phyloP scores from a whole-genome alignment of 2,329 filamentous ascomycete genomes.

The Tolypocladium sp. region DNA sequence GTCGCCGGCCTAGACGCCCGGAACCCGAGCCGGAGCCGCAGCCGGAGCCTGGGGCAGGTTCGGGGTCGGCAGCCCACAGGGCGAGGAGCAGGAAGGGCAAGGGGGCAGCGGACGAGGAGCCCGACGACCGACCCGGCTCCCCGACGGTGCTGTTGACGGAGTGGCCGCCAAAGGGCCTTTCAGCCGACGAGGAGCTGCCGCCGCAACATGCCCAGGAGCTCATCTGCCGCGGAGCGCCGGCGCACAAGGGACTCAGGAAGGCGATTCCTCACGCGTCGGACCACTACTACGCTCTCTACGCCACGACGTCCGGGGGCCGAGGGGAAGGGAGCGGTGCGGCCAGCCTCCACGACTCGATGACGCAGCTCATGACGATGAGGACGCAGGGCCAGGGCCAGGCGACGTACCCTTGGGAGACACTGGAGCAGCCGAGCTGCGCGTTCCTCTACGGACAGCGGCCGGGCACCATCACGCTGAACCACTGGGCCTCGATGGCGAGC shows the following conservation, averaged over 20 bases:
- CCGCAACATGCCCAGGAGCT: slow-evolving; percentile 46
- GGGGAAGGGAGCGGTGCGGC: slow-evolving; percentile 35
- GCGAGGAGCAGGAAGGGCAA: not conserved
- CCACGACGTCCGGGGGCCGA: slow-evolving; percentile 35
- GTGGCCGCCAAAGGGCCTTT: slow-evolving; percentile 49
- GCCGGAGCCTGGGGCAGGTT: not conserved
- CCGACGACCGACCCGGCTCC: not conserved
- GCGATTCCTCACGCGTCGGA: slow-evolving; percentile 46
- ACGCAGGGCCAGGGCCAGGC: slow-evolving; percentile 33
- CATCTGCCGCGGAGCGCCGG: slow-evolving; percentile 48
- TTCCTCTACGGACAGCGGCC: slow-evolving; percentile 58
- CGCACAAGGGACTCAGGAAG: slow-evolving; percentile 44
- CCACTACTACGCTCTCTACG: slow-evolving; percentile 46
- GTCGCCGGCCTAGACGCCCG: slow-evolving; percentile 32
- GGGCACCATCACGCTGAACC: slow-evolving; percentile 64
- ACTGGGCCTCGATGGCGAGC: slow-evolving; percentile 55
- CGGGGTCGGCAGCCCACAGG: not conserved
- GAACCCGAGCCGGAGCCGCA: slow-evolving; percentile 18
- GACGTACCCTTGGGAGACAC: slow-evolving; percentile 54
- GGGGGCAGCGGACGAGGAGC: not conserved
- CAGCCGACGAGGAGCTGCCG: slow-evolving; percentile 38
- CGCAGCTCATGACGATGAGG: slow-evolving; percentile 47
- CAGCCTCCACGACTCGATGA: slow-evolving; percentile 46
- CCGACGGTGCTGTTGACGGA: slow-evolving; percentile 12
- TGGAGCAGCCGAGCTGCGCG: slow-evolving; percentile 65